These are phyloP conservation scores for Fusarium caatingaense DNA, from an alignment of 2,329 filamentous ascomycete species.

Conservation along the genomic window DNA sequence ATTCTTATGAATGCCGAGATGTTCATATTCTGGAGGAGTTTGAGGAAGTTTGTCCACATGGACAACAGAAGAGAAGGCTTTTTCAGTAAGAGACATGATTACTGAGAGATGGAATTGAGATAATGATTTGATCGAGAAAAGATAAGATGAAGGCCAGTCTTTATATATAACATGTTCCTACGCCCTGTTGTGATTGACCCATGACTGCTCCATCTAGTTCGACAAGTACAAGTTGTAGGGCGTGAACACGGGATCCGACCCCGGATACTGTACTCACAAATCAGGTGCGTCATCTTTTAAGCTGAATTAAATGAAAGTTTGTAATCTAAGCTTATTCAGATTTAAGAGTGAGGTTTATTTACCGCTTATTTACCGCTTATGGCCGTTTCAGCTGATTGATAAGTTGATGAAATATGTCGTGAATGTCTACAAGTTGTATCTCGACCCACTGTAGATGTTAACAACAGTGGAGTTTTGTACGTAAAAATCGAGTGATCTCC, in stretches of 20 bases:
- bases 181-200: slow-evolving; percentile 39
- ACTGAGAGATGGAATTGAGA: neutral
- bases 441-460: slow-evolving; percentile 30
- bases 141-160: neutral
- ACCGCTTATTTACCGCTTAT: neutral
- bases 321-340: neutral
- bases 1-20: slow-evolving; percentile 25
- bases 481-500: slow-evolving; percentile 31
- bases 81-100: slow-evolving; percentile 22
- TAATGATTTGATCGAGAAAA: neutral
- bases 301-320: neutral
- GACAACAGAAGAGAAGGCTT: slow-evolving; percentile 16
- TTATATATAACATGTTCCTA: neutral
- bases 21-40: slow-evolving; percentile 32
- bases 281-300: neutral
- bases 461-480: slow-evolving; percentile 30
- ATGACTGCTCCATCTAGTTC: slow-evolving; percentile 33
- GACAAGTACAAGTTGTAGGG: slow-evolving; percentile 42
- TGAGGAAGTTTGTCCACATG: slow-evolving; percentile 26
- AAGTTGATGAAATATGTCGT: neutral
- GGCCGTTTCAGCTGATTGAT: slow-evolving; percentile 15
- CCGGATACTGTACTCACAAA: neutral
- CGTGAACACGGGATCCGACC: slow-evolving; percentile 29
- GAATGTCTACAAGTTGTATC: slow-evolving; percentile 3
- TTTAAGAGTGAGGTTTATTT: neutral